Percentiles rank a stretch among this genome's conserved stretches.
Conservation (phyloP, 2,329 filamentous ascomycete species). For the Talaromyces pinophilus region DNA sequence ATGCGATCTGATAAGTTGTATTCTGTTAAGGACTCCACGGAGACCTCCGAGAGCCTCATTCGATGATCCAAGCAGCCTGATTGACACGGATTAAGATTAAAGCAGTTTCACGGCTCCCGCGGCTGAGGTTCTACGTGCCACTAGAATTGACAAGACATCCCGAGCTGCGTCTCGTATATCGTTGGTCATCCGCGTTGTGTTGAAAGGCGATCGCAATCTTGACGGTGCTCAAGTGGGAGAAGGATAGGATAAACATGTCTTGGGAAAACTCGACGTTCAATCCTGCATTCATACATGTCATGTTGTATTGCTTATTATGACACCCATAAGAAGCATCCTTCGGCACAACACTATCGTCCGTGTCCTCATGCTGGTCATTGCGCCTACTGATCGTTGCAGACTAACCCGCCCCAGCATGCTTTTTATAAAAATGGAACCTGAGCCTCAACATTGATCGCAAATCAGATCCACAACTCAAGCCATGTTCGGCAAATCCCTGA, state of each 20-base stretch:
- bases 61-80: background rate
- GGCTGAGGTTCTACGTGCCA: background rate
- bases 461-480: background rate
- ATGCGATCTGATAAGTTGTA: background rate
- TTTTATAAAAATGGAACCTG: background rate
- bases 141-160: background rate
- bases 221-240: no score
- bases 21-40: constrained; percentile 1
- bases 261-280: background rate
- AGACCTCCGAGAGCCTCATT: constrained; percentile 6
- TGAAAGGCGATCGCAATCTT: background rate
- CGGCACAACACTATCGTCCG: background rate
- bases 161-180: background rate
- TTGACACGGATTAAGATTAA: background rate
- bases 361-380: background rate
- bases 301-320: constrained; percentile 1
- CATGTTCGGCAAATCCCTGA: background rate
- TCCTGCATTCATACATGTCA: background rate
- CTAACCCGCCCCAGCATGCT: background rate
- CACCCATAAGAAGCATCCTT: background rate
- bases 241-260: no score
- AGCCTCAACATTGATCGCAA: constrained; percentile 8
- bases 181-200: background rate
- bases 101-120: constrained; percentile 1
- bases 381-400: background rate